Evolutionary conservation across 2,329 filamentous ascomycete genomes (phyloP).

Genomic region (Alternaria sp.): DNA sequence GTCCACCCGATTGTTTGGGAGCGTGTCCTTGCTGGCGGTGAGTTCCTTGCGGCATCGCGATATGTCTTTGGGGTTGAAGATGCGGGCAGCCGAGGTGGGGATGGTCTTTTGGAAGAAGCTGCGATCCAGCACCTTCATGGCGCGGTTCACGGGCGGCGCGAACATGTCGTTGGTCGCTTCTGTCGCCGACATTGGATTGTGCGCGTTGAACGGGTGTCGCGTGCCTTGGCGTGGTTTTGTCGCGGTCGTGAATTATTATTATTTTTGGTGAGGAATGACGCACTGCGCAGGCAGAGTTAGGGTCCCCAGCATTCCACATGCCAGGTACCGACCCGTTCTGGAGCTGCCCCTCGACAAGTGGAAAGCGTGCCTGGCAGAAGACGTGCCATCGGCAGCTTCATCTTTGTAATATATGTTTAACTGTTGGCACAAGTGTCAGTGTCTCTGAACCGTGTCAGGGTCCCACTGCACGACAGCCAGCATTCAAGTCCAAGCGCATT

Average conservation of each 20-base stretch:
- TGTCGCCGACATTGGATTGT: conserved; percentile 40
- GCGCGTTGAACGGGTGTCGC: conserved; percentile 8
- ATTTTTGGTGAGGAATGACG: conserved; percentile 15
- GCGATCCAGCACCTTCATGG: conserved; percentile 81
- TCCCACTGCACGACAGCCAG: conserved; percentile 7
- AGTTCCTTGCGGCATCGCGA: conserved; percentile 73
- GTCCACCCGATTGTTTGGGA: conserved; percentile 70
- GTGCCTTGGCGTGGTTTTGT: not conserved
- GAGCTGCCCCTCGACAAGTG: conserved; percentile 2
- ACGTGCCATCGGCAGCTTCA: not conserved
- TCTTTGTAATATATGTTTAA: not conserved
- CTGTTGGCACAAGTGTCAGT: not conserved
- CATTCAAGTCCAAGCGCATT: conserved; percentile 1
- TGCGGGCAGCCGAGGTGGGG: conserved; percentile 77
- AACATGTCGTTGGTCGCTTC: conserved; percentile 63
- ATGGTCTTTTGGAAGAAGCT: conserved; percentile 81
- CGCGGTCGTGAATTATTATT: conserved; percentile 7
- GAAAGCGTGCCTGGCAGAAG: not conserved
- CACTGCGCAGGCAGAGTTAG: conserved; percentile 6
- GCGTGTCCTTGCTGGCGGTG: conserved; percentile 69
- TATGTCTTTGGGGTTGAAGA: conserved; percentile 79
- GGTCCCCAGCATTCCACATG: conserved; percentile 1
- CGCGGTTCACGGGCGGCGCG: conserved; percentile 80
- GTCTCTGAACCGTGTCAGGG: conserved; percentile 8
- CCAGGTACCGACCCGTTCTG: conserved; percentile 3